Evolutionary conservation across 2,329 filamentous ascomycete species (phyloP).

Genomic region (Kalmusia sp.): DNA sequence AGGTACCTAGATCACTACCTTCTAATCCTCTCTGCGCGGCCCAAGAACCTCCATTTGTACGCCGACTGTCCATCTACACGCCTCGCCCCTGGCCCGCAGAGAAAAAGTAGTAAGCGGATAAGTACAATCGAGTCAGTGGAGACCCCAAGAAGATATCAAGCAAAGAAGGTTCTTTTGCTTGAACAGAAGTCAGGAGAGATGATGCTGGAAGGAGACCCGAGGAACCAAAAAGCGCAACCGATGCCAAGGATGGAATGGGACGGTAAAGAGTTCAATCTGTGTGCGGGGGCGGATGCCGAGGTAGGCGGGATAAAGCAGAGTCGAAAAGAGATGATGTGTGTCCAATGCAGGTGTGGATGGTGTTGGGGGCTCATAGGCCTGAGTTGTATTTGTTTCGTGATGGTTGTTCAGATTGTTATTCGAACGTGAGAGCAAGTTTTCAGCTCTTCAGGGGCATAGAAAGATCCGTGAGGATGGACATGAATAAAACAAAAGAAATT

Average conservation of each 20-base stretch:
- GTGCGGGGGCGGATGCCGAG: constrained; percentile 21
- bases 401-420: constrained; percentile 40
- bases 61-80: constrained; percentile 20
- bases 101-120: constrained; percentile 33
- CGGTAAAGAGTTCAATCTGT: constrained; percentile 25
- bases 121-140: constrained; percentile 27
- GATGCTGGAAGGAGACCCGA: constrained; percentile 16
- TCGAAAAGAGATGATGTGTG: constrained; percentile 19
- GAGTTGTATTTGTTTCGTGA: constrained; percentile 40
- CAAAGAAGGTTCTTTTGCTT: constrained; percentile 17
- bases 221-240: constrained; percentile 10
- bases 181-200: constrained; percentile 12
- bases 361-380: constrained; percentile 41
- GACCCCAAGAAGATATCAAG: constrained; percentile 15
- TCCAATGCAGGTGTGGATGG: constrained; percentile 21
- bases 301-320: constrained; percentile 22
- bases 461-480: constrained; percentile 41
- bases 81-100: constrained; percentile 31
- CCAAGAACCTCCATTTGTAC: constrained; percentile 21
- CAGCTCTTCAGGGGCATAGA: constrained; percentile 38
- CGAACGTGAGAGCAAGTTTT: constrained; percentile 34
- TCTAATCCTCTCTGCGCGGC: constrained; percentile 25
- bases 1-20: constrained; percentile 26
- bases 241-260: constrained; percentile 4
- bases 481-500: constrained; percentile 45